These are phyloP conservation scores for Pichia sp. DNA, from an alignment of 1,139 yeast species.

Conservation along the genomic window DNA sequence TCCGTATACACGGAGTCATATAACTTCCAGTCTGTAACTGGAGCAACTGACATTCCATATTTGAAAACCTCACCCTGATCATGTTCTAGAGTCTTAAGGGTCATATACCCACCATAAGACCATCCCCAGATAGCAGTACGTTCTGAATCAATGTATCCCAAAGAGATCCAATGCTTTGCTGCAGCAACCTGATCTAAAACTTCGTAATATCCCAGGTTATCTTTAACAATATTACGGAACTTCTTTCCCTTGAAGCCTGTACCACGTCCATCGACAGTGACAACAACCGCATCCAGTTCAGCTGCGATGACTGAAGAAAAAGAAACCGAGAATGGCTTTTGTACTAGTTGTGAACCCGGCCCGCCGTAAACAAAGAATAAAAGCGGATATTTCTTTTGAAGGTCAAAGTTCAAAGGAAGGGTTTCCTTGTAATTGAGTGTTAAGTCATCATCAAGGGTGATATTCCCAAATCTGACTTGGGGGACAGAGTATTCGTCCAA, in stretches of 20 bases:
- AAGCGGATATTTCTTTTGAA: conserved; percentile 55
- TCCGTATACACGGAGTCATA: conserved; percentile 79
- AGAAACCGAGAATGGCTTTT: conserved; percentile 46
- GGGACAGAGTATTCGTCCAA: conserved; percentile 50
- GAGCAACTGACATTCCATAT: conserved; percentile 75
- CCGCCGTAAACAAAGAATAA: conserved; percentile 76
- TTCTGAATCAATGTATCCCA: conserved; percentile 52
- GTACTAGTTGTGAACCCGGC: conserved; percentile 72
- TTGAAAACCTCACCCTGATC: conserved; percentile 58
- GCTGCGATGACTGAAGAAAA: conserved; percentile 67
- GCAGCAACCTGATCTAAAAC: conserved; percentile 69
- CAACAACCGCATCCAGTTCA: conserved; percentile 66
- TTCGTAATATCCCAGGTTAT: conserved; percentile 62
- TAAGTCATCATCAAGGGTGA: conserved; percentile 42
- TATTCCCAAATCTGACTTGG: conserved; percentile 39
- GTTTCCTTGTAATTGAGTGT: conserved; percentile 51
- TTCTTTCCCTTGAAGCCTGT: conserved; percentile 64
- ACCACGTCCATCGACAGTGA: conserved; percentile 80
- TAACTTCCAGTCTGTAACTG: conserved; percentile 73
- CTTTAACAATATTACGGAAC: conserved; percentile 62
- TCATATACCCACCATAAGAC: conserved; percentile 80
- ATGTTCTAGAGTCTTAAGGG: conserved; percentile 66
- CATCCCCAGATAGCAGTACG: conserved; percentile 77
- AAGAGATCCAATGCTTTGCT: conserved; percentile 53
- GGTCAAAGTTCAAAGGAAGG: conserved; percentile 57